Conservation (phyloP, 2,329 filamentous ascomycete genomes). For the Paraconiothyrium sp. region DNA sequence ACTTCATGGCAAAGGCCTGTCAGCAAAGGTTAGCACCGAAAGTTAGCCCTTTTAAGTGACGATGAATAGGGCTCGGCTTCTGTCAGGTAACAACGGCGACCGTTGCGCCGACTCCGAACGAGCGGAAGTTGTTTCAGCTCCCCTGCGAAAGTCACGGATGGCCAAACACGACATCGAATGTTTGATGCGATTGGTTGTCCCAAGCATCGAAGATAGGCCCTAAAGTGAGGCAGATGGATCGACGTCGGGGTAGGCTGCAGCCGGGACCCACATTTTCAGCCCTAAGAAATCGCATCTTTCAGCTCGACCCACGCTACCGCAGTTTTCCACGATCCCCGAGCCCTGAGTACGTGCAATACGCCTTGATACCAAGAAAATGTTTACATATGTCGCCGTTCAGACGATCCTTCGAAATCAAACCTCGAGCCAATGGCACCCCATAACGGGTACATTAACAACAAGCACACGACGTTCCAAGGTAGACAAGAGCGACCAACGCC, state of each 20-base stretch:
- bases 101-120: constrained; percentile 1
- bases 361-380: neutral
- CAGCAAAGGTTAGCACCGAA: constrained; percentile 6
- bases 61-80: neutral
- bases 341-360: neutral
- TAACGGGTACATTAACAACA: neutral
- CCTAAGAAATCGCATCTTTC: constrained; percentile 1
- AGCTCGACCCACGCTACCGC: constrained; percentile 9
- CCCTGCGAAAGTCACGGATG: neutral
- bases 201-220: neutral
- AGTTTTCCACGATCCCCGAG: neutral
- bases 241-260: constrained; percentile 6
- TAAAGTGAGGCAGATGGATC: neutral
- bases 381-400: neutral
- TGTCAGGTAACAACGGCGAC: neutral
- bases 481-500: neutral
- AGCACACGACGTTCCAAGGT: neutral
- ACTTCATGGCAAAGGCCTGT: neutral
- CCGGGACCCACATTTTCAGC: constrained; percentile 12
- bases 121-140: neutral
- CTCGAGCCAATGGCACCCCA: neutral
- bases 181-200: neutral
- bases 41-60: constrained; percentile 1
- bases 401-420: constrained; percentile 5
- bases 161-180: neutral